Conservation (phyloP, 202 grass and related monocot genomes). For the Cymbopogon flexuosus region DNA sequence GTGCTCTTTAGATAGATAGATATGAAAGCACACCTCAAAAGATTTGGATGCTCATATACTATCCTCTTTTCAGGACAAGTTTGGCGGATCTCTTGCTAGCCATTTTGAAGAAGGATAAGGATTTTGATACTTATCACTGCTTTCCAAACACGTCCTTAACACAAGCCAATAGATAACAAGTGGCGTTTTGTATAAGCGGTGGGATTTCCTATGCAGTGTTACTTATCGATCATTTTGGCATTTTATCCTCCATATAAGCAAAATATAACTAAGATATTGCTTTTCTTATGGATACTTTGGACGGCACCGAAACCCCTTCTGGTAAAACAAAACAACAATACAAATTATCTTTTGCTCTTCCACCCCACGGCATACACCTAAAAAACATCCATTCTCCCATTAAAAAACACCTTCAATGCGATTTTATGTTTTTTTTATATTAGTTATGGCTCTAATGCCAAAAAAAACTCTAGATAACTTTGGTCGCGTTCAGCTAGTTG, state of each 20-base stretch:
- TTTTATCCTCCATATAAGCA: neutral
- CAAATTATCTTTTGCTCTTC: neutral
- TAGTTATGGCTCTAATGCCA: neutral
- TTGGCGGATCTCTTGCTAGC: neutral
- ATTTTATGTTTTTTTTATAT: neutral
- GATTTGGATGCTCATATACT: neutral
- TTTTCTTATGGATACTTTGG: neutral
- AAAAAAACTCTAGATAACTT: neutral
- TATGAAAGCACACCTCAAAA: neutral
- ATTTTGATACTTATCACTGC: rapidly evolving
- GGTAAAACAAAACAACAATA: neutral
- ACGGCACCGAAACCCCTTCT: neutral
- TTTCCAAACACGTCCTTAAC: neutral
- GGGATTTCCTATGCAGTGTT: neutral
- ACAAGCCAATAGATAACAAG: neutral
- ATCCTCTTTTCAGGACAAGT: neutral
- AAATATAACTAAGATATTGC: no score
- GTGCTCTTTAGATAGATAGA: neutral
- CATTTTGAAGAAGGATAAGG: neutral
- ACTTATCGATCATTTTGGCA: neutral
- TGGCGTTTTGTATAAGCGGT: rapidly evolving
- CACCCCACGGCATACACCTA: no score
- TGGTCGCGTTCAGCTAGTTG: neutral
- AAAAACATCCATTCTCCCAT: no score
- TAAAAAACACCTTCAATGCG: neutral